A percentile compares a stretch with the other conserved stretches of the same genome.
phyloP scores from a whole-genome alignment of 73 alveolate species.

The Effrenium voratum region DNA sequence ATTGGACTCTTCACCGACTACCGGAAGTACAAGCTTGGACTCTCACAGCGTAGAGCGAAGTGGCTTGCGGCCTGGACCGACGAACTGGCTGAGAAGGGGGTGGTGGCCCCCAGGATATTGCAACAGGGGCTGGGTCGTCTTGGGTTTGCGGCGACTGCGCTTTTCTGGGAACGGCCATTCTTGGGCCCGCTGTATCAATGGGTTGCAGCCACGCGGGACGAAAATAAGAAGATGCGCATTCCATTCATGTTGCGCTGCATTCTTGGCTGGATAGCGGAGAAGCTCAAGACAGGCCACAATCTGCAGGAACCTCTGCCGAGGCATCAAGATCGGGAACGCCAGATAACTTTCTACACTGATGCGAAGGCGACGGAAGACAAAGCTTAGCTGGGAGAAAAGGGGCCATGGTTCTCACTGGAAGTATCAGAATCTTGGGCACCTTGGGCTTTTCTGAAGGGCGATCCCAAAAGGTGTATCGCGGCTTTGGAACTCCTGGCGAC shows the following conservation, averaged over 20 bases:
- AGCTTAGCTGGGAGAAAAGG: neutral
- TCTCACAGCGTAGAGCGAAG: neutral
- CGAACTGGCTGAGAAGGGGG: neutral
- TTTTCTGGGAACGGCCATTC: neutral
- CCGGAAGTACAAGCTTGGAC: neutral
- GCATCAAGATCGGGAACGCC: neutral
- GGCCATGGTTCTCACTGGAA: neutral
- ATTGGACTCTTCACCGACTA: slow-evolving; percentile 9
- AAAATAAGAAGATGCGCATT: neutral
- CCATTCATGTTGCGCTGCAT: neutral
- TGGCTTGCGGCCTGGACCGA: neutral
- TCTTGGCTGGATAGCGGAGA: neutral
- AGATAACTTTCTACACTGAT: neutral
- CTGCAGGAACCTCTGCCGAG: neutral
- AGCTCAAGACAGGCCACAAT: neutral
- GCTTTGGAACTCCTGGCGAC: slow-evolving; percentile 44
- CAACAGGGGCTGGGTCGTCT: slow-evolving; percentile 8
- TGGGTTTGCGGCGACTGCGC: neutral
- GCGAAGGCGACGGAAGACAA: neutral
- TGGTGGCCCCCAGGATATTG: neutral
- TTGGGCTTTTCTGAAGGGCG: neutral
- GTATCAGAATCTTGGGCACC: neutral
- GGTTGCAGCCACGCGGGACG: neutral
- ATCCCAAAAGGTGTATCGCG: neutral
- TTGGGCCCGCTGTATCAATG: neutral